A percentile compares a stretch with the other conserved stretches of the same genome.
phyloP scores from a whole-genome alignment of 2,329 filamentous ascomycete genomes.

The Botrytis galanthina region DNA sequence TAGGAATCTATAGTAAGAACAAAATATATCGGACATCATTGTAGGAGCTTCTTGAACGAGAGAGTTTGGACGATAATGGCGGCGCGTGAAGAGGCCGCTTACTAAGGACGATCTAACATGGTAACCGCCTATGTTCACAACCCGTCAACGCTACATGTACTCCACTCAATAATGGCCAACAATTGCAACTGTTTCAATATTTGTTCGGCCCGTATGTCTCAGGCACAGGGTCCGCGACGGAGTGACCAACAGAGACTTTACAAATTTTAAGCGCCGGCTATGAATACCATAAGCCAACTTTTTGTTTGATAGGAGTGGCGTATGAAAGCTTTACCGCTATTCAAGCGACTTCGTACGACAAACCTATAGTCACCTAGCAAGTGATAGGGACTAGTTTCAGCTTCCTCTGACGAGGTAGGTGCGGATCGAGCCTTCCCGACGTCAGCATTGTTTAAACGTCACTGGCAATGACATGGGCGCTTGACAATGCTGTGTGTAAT shows the following conservation, averaged over 20 bases:
- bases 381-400: background rate
- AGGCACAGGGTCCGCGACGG: background rate
- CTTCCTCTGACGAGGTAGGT: background rate
- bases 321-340: background rate
- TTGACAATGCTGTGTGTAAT: background rate
- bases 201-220: background rate
- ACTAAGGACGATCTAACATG: background rate
- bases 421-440: background rate
- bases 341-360: conserved; percentile 4
- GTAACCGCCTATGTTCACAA: background rate
- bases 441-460: background rate
- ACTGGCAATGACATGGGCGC: background rate
- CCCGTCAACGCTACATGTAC: background rate
- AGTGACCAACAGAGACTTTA: background rate
- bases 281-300: background rate
- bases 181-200: background rate
- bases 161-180: background rate
- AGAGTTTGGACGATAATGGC: background rate
- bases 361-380: background rate
- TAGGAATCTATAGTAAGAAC: background rate
- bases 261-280: conserved; percentile 5
- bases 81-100: background rate
- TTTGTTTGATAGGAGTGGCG: background rate
- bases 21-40: background rate
- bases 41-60: background rate